These are phyloP conservation scores for Ustilago sp. DNA, from an alignment of 1,284 basidiomycete genomes.

Conservation along the genomic window DNA sequence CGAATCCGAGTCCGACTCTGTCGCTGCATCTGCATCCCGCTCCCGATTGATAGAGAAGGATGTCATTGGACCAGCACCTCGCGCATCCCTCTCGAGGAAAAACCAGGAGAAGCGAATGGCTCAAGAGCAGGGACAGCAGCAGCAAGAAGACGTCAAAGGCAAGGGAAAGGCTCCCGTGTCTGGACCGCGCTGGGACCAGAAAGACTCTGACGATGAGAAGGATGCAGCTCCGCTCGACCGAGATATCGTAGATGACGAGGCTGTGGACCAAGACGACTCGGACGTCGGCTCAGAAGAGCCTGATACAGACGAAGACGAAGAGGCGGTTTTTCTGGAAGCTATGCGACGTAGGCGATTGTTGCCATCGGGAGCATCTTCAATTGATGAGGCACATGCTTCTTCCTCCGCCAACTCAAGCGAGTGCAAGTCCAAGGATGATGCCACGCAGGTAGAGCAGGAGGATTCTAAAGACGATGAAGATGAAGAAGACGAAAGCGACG, in stretches of 20 bases:
- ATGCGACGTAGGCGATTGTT: slow-evolving; percentile 60
- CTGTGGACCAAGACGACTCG: slow-evolving; percentile 23
- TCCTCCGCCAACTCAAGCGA: slow-evolving; percentile 10
- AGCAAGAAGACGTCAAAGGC: slow-evolving; percentile 16
- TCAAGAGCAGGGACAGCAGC: slow-evolving; percentile 1
- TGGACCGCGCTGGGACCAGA: slow-evolving; percentile 36
- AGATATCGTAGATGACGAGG: slow-evolving; percentile 15
- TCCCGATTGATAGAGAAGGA: slow-evolving; percentile 6
- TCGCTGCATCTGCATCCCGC: slow-evolving; percentile 15
- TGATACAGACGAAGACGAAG: slow-evolving; percentile 62
- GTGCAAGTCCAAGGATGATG: slow-evolving; percentile 7
- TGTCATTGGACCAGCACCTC: slow-evolving; percentile 40
- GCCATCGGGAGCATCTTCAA: slow-evolving; percentile 3
- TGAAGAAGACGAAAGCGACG: slow-evolving; percentile 23
- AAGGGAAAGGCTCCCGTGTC: slow-evolving; percentile 29
- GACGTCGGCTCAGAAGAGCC: slow-evolving; percentile 42
- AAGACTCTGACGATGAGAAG: slow-evolving; percentile 31
- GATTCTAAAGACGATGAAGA: slow-evolving; percentile 7
- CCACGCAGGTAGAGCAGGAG: not conserved
- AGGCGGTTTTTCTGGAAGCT: slow-evolving; percentile 60
- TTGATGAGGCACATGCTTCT: slow-evolving; percentile 6
- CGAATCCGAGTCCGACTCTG: slow-evolving; percentile 42
- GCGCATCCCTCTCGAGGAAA: slow-evolving; percentile 38
- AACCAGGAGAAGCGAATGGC: slow-evolving; percentile 33
- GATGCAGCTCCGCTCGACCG: slow-evolving; percentile 7